Conservation (phyloP, 768 basidiomycete species). For the Xerocomus potaroensis region DNA sequence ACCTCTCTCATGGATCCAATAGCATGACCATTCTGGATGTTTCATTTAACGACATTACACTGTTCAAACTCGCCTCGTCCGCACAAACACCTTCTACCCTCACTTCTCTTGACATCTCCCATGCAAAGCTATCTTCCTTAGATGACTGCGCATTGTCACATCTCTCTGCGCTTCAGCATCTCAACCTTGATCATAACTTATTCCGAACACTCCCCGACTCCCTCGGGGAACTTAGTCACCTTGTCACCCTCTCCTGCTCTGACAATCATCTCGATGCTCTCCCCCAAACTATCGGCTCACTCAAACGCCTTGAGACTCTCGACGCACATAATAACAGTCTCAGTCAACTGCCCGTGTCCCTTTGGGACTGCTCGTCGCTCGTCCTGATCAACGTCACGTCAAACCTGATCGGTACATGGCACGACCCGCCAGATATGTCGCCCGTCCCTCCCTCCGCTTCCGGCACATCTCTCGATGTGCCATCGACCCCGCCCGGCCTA, state of each 20-base stretch:
- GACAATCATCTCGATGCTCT: conserved; percentile 82
- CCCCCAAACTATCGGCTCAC: conserved; percentile 68
- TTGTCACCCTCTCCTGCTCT: conserved; percentile 78
- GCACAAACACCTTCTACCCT: conserved; percentile 50
- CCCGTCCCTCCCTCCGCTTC: conserved; percentile 24
- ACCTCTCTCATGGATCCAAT: conserved; percentile 67
- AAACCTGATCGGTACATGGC: conserved; percentile 75
- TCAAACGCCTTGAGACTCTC: conserved; percentile 69
- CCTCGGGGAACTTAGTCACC: conserved; percentile 65
- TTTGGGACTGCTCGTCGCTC: conserved; percentile 84
- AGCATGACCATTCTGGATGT: conserved; percentile 61
- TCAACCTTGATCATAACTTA: conserved; percentile 83
- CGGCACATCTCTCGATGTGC: conserved; percentile 22
- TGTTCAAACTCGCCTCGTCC: conserved; percentile 57
- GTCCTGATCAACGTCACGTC: conserved; percentile 79
- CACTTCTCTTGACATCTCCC: conserved; percentile 78
- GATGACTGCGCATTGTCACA: conserved; percentile 71
- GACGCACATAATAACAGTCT: conserved; percentile 93
- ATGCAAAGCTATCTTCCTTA: conserved; percentile 82
- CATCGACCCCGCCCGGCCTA: conserved; percentile 8
- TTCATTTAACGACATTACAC: conserved; percentile 87
- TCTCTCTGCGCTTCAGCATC: conserved; percentile 62
- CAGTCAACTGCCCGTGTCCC: conserved; percentile 60
- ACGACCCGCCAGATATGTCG: conserved; percentile 48
- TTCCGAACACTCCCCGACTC: conserved; percentile 82